Conservation (phyloP, 495 filamentous ascomycete species). For the Tuber umbilicatum region DNA sequence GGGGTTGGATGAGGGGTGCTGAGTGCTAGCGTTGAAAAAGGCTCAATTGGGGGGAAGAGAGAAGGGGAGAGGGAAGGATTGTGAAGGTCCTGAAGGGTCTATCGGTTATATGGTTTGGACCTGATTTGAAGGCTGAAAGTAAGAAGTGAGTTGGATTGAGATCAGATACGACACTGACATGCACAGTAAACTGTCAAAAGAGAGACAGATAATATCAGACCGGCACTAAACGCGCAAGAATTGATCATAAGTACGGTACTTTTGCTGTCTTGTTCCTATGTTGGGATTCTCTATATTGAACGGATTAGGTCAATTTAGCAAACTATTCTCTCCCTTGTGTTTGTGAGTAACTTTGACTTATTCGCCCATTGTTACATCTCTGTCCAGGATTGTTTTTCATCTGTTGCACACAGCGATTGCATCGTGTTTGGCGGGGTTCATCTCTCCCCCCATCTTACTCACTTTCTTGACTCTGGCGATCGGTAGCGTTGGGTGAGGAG, state of each 20-base stretch:
- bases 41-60: neutral
- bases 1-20: neutral
- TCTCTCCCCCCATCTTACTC: neutral
- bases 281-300: constrained; percentile 8
- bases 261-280: neutral
- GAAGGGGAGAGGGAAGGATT: neutral
- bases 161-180: neutral
- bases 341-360: neutral
- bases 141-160: neutral
- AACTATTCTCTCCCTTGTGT: neutral
- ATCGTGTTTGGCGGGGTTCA: neutral
- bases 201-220: neutral
- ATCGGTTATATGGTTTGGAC: neutral
- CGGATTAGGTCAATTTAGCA: constrained; percentile 6
- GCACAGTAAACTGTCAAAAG: neutral
- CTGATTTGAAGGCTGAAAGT: neutral
- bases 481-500: neutral
- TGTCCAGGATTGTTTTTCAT: constrained; percentile 14
- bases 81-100: neutral
- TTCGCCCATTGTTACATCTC: neutral
- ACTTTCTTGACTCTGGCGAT: neutral
- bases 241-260: neutral
- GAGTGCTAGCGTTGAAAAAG: neutral
- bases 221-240: neutral
- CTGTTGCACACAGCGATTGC: constrained; percentile 13